phyloP scores from a whole-genome alignment of 2,329 filamentous ascomycete species.

The Leptographium galeiforme region DNA sequence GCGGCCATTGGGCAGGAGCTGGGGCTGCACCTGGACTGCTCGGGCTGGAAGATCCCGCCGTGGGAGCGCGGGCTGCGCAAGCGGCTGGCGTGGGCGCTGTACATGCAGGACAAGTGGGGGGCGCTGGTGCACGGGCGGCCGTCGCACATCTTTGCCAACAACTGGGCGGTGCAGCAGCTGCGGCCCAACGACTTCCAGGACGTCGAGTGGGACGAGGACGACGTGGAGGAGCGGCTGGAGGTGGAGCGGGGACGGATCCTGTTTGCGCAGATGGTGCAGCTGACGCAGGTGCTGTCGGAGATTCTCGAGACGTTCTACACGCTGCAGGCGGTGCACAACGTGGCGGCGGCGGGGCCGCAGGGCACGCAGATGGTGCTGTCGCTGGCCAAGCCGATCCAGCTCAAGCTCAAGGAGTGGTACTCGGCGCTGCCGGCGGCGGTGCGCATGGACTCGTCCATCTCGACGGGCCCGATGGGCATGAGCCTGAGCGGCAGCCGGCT shows the following conservation, averaged over 20 bases:
- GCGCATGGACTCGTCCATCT: conserved; percentile 52
- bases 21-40: conserved; percentile 47
- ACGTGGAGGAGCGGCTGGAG: conserved; percentile 48
- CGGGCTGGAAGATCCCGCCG: conserved; percentile 45
- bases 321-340: conserved; percentile 58
- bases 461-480: conserved; percentile 20
- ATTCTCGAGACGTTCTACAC: conserved; percentile 77
- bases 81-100: conserved; percentile 50
- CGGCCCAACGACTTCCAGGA: conserved; percentile 59
- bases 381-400: conserved; percentile 67
- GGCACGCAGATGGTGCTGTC: conserved; percentile 61
- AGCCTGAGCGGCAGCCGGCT: conserved; percentile 30
- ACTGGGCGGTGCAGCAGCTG: conserved; percentile 68
- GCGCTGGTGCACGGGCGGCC: conserved; percentile 74
- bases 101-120: conserved; percentile 63
- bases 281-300: conserved; percentile 64
- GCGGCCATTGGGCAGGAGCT: conserved; percentile 45
- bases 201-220: conserved; percentile 50
- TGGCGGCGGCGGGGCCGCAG: conserved; percentile 51
- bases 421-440: conserved; percentile 48
- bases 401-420: conserved; percentile 76
- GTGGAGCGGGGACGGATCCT: conserved; percentile 55
- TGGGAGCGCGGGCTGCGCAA: conserved; percentile 51
- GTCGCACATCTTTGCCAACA: conserved; percentile 53
- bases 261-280: conserved; percentile 62